Base-by-base conservation (phyloP, 257 asterid genomes). In the Petrea volubilis region DNA sequence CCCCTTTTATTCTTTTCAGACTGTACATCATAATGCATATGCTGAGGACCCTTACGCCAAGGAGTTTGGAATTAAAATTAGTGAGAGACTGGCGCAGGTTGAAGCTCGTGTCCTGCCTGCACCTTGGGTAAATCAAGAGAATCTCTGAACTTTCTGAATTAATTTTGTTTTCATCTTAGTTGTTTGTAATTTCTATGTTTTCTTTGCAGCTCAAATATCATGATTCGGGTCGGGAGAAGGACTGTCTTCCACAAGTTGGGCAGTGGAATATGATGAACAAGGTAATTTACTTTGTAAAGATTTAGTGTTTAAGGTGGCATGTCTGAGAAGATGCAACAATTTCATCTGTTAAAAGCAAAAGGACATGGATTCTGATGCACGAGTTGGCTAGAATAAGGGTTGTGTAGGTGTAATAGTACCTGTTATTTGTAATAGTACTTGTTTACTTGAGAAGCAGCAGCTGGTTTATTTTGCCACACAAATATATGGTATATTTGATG, bases 401-500 rank as follows among this genome's bases (percentile, higher is more conserved):
- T 38, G 3, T 38, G 43, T 38, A 38, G 6, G 43, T 12, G 10
- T 38, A n/a, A n/a, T n/a, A n/a, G n/a, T n/a, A n/a, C n/a, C n/a
- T n/a, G n/a, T 38, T 12, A 38, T 38, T 8, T 5, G 6, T 38
- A n/a, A n/a, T n/a, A n/a, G n/a, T n/a, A n/a, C 43, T 38, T 38
- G 43, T 38, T 7, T 7, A 38, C 9, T 12, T 38, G 43, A 38
- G 43, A 38, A 1, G 7, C 7, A 7, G 4, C 43, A 3, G n/a
- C n/a, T n/a, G n/a, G n/a, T n/a, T n/a, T n/a, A n/a, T n/a, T n/a
- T n/a, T n/a, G n/a, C n/a, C n/a, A n/a, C n/a, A n/a, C n/a, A n/a
- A n/a, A n/a, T n/a, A n/a, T n/a, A 59, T 94, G 99, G 99, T 91
- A 94, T 17, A 94, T 94, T n/a, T n/a, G 99, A 91, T 89, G 99